These are phyloP conservation scores for Fraxinus floribunda DNA, from an alignment of 305 asterid species.

Conservation along the genomic window DNA sequence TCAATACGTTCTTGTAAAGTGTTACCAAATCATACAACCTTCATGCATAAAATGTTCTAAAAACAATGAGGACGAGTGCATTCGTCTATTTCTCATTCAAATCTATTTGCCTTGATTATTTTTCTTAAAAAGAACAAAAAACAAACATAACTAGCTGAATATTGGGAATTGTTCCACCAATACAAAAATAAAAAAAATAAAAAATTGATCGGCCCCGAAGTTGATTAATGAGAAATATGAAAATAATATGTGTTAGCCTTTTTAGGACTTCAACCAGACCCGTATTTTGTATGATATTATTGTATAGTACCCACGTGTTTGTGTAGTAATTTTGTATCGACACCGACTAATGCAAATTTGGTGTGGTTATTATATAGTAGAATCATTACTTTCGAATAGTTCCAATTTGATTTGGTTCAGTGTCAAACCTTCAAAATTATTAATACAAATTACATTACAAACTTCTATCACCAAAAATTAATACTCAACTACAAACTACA, in stretches of 20 bases:
- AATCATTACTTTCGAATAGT: too few species aligned
- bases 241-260: background rate
- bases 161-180: background rate
- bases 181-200: background rate
- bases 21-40: background rate
- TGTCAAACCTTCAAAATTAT: too few species aligned
- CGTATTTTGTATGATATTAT: background rate
- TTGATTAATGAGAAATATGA: too few species aligned
- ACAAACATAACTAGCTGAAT: background rate
- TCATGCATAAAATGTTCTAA: background rate
- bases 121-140: background rate
- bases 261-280: too few species aligned
- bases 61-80: background rate
- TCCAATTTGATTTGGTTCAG: too few species aligned
- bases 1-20: background rate
- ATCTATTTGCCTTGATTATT: background rate
- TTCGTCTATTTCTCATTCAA: background rate
- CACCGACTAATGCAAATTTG: too few species aligned
- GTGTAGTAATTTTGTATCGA: too few species aligned
- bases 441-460: too few species aligned
- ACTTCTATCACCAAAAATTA: too few species aligned
- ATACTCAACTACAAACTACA: too few species aligned
- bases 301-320: too few species aligned
- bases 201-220: background rate
- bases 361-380: too few species aligned